These are phyloP conservation scores for Fraxinus albicans DNA, from an alignment of 305 asterid species.

Conservation along the genomic window DNA sequence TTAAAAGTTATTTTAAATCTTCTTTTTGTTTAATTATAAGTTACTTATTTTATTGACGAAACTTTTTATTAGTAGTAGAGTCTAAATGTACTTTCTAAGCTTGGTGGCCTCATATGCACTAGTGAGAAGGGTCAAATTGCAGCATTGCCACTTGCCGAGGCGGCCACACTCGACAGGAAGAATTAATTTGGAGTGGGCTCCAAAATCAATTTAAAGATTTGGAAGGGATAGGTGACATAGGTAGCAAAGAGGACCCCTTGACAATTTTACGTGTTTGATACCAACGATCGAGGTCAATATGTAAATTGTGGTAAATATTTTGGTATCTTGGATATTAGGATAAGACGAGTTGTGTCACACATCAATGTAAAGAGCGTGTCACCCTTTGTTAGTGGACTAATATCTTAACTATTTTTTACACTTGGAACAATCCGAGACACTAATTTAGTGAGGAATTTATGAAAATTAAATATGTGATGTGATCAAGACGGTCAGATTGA, in stretches of 20 bases:
- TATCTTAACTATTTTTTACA: not conserved
- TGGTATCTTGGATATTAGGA: not conserved
- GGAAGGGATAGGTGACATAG: not conserved
- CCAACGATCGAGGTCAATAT: not conserved
- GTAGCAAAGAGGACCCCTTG: not conserved
- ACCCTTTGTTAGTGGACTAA: not conserved
- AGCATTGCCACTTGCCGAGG: slow-evolving; percentile 1
- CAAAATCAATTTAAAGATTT: slow-evolving; percentile 8
- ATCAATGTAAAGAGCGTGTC: not conserved
- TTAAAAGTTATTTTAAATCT: not conserved
- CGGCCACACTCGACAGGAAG: slow-evolving; percentile 10
- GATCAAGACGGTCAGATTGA: not conserved
- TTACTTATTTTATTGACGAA: not conserved
- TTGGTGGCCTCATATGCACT: not conserved
- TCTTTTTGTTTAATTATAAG: not conserved
- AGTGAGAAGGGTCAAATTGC: not conserved
- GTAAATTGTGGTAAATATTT: not conserved
- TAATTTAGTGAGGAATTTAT: not conserved
- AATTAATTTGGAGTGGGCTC: slow-evolving; percentile 21
- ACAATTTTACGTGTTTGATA: not conserved
- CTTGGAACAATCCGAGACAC: not conserved
- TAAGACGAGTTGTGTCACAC: not conserved
- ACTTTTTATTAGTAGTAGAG: too few species aligned
- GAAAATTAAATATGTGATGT: not conserved
- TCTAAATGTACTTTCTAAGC: not conserved